Percentiles rank a stretch among this genome's conserved stretches.
Evolutionary conservation across 225 moss, liverwort and hornwort species (phyloP).

Genomic region (Marchantia polymorpha): DNA sequence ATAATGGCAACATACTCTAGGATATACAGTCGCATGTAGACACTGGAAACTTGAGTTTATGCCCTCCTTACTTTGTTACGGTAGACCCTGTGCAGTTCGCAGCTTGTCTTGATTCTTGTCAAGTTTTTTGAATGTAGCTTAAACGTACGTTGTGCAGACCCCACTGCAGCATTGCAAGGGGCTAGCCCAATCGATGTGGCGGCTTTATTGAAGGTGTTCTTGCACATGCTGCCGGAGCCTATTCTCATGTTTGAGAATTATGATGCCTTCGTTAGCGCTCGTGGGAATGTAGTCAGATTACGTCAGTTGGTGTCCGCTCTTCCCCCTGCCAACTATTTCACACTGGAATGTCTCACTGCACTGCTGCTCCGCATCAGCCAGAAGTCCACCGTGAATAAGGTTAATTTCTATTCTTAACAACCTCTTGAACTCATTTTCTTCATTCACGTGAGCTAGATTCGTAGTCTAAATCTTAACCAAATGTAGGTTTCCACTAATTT

Average conservation of each 20-base stretch:
- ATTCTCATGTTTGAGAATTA: conserved; percentile 61
- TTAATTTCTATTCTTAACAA: not conserved
- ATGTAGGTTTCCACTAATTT: not conserved
- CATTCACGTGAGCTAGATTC: not conserved
- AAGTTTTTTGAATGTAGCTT: not conserved
- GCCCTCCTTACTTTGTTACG: not conserved
- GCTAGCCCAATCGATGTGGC: conserved; percentile 66
- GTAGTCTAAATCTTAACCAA: not conserved
- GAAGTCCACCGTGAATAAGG: conserved; percentile 68
- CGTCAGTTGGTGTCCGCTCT: conserved; percentile 51
- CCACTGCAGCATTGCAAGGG: conserved; percentile 54
- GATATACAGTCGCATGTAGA: not conserved
- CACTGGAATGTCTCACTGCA: conserved; percentile 58
- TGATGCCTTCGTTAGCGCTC: conserved; percentile 52
- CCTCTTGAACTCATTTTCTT: not conserved
- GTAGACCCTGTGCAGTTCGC: not conserved
- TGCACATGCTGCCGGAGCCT: conserved; percentile 64
- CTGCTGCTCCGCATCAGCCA: conserved; percentile 64
- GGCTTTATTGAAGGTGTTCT: conserved; percentile 56
- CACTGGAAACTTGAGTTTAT: not conserved
- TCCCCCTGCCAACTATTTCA: conserved; percentile 55
- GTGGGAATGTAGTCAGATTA: conserved; percentile 50
- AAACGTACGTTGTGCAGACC: conserved; percentile 41
- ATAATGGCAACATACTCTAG: not conserved
- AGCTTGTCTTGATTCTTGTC: too few relatives aligned